phyloP scores from a whole-genome alignment of 2,329 filamentous ascomycete genomes.

The Aspergillus tamarii region DNA sequence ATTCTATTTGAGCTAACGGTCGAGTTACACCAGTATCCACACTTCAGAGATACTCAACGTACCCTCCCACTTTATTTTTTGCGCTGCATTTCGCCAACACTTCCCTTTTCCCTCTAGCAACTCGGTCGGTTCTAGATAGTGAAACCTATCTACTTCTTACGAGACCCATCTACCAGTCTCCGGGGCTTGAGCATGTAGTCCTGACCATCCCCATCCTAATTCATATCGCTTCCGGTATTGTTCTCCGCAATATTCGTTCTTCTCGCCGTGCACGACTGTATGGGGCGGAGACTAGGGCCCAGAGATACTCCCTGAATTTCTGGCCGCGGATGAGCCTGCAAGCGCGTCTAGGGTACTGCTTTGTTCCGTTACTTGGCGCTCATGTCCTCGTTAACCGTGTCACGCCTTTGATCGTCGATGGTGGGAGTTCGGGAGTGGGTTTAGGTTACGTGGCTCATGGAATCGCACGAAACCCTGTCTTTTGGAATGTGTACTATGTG shows the following conservation, averaged over 20 bases:
- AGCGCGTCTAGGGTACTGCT: slow-evolving; percentile 71
- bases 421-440: slow-evolving; percentile 83
- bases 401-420: slow-evolving; percentile 75
- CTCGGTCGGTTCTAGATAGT: slow-evolving; percentile 71
- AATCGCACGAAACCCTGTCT: slow-evolving; percentile 70
- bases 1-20: background rate
- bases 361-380: slow-evolving; percentile 66
- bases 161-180: slow-evolving; percentile 87
- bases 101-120: slow-evolving; percentile 75
- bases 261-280: slow-evolving; percentile 73
- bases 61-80: slow-evolving; percentile 77
- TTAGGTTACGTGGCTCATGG: slow-evolving; percentile 84
- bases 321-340: slow-evolving; percentile 77
- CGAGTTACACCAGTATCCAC: slow-evolving; percentile 61
- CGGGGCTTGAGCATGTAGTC: slow-evolving; percentile 76
- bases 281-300: slow-evolving; percentile 65
- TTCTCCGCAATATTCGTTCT: slow-evolving; percentile 74
- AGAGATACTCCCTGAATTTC: slow-evolving; percentile 48
- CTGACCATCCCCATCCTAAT: slow-evolving; percentile 73
- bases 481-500: slow-evolving; percentile 71
- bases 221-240: slow-evolving; percentile 77
- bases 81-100: slow-evolving; percentile 80
- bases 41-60: slow-evolving; percentile 86
- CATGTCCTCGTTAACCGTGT: slow-evolving; percentile 78
- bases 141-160: slow-evolving; percentile 90